phyloP scores from a whole-genome alignment of 805 yeast genomes.

The Metschnikowia shivogae region DNA sequence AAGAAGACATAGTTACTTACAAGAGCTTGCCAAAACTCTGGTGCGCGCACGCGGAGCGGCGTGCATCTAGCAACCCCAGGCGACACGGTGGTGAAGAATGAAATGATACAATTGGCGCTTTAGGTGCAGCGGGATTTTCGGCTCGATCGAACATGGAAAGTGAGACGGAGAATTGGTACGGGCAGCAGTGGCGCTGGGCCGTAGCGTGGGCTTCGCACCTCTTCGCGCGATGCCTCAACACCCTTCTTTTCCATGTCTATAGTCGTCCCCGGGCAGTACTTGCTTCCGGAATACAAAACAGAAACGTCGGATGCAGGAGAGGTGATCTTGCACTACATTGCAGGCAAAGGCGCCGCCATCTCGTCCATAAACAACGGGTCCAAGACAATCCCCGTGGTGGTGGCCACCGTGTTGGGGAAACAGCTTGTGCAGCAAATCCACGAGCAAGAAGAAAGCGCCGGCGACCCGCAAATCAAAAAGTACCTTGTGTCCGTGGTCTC shows the following conservation, averaged over 20 bases:
- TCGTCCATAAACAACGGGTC: conserved; percentile 41
- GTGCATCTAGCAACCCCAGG: too few relatives aligned
- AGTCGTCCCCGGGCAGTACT: conserved; percentile 68
- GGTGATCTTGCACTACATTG: conserved; percentile 42
- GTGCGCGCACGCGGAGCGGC: neutral
- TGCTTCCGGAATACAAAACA: conserved; percentile 52
- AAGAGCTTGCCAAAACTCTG: neutral
- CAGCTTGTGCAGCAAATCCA: conserved; percentile 33
- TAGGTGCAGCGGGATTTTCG: too few relatives aligned
- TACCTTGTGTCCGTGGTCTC: conserved; percentile 31
- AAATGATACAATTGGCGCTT: too few relatives aligned
- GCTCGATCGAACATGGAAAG: too few relatives aligned
- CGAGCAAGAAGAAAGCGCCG: conserved; percentile 5
- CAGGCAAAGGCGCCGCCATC: conserved; percentile 65
- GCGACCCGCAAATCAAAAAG: conserved; percentile 16
- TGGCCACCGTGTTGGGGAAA: conserved; percentile 62
- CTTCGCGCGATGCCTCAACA: conserved; percentile 5
- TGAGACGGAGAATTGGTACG: too few relatives aligned
- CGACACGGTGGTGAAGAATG: too few relatives aligned
- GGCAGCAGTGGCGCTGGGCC: neutral
- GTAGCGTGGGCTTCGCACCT: conserved; percentile 1
- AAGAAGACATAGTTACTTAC: conserved; percentile 15
- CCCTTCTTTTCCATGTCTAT: conserved; percentile 10
- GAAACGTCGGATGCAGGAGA: conserved; percentile 20
- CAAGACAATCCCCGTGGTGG: conserved; percentile 39